Evolutionary conservation across 225 moss, liverwort and hornwort genomes (phyloP).

Genomic region (Physcomitrellopsis africana): DNA sequence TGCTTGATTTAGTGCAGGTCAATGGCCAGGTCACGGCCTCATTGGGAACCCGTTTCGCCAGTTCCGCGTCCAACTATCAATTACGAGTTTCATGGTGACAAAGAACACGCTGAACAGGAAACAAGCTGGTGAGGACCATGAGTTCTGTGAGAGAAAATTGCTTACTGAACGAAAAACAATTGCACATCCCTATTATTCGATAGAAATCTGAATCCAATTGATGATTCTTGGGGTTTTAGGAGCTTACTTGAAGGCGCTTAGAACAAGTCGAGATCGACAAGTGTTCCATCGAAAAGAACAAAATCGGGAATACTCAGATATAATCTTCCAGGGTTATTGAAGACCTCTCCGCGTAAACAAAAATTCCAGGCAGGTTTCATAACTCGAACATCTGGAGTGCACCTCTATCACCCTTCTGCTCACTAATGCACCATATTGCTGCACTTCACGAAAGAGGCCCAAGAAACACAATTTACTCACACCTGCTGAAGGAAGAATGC

Average conservation of each 20-base stretch:
- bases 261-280: conserved; percentile 4
- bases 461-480: too few relatives aligned
- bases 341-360: too few relatives aligned
- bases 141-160: not conserved
- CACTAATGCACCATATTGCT: too few relatives aligned
- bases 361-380: too few relatives aligned
- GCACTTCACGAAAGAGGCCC: too few relatives aligned
- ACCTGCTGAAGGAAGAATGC: too few relatives aligned
- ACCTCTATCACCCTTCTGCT: too few relatives aligned
- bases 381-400: too few relatives aligned
- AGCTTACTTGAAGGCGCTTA: conserved; percentile 3
- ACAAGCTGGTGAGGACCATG: not conserved
- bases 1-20: too few relatives aligned
- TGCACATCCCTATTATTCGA: not conserved
- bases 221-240: not conserved
- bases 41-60: not conserved
- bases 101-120: conserved; percentile 12
- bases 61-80: conserved; percentile 2
- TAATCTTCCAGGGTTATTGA: not conserved
- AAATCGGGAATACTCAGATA: not conserved
- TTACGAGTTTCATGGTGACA: not conserved
- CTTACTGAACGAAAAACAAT: not conserved
- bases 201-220: too few relatives aligned
- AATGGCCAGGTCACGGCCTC: not conserved
- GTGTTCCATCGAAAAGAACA: not conserved